Conservation (phyloP, 2,329 filamentous ascomycete species). For the Calonectria naviculata region DNA sequence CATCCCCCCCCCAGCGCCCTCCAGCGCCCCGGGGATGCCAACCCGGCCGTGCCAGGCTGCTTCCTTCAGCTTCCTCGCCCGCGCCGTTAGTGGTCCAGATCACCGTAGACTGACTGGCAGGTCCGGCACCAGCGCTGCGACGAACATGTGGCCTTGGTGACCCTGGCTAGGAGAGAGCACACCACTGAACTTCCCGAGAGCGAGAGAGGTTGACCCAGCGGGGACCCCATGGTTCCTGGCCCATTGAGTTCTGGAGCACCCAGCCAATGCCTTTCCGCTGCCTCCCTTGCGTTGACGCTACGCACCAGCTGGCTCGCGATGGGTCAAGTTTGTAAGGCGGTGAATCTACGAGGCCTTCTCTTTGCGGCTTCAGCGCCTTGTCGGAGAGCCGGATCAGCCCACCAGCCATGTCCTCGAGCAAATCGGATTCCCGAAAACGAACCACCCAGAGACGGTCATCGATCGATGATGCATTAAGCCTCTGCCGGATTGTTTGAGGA, state of each 20-base stretch:
- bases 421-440: conserved; percentile 24
- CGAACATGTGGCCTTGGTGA: conserved; percentile 31
- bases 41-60: conserved; percentile 27
- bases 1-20: background rate
- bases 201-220: conserved; percentile 4
- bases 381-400: background rate
- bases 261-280: conserved; percentile 22
- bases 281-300: conserved; percentile 36
- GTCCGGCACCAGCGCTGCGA: conserved; percentile 25
- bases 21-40: conserved; percentile 35
- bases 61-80: conserved; percentile 3
- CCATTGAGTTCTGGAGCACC: background rate
- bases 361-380: background rate
- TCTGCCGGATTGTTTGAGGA: conserved; percentile 22
- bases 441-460: background rate
- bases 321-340: conserved; percentile 33
- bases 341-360: conserved; percentile 33
- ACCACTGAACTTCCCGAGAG: background rate
- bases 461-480: conserved; percentile 29
- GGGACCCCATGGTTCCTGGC: conserved; percentile 15
- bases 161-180: conserved; percentile 6
- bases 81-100: conserved; percentile 34
- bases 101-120: conserved; percentile 31
- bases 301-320: conserved; percentile 9
- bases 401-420: background rate